Percentiles rank a stretch among this genome's conserved stretches.
These are phyloP conservation scores for Dothideomycetidae sp. DNA, from an alignment of 2,329 filamentous ascomycete genomes.

Conservation along the genomic window DNA sequence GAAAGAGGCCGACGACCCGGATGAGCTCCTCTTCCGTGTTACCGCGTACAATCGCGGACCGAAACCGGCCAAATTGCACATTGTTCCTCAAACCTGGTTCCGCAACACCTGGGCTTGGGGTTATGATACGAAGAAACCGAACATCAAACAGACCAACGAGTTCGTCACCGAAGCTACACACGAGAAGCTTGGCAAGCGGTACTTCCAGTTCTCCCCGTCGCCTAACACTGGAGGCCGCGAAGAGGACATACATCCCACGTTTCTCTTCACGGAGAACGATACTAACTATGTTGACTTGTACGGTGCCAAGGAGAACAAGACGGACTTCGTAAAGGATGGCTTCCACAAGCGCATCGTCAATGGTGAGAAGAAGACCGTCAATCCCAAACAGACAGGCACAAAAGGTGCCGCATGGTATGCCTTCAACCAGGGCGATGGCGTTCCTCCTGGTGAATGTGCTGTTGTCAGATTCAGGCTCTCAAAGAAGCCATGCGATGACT, in stretches of 20 bases:
- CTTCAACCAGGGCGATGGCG: slow-evolving; percentile 80
- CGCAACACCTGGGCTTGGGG: slow-evolving; percentile 97
- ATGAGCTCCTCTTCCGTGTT: slow-evolving; percentile 84
- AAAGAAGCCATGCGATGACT: slow-evolving; percentile 51
- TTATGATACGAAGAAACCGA: slow-evolving; percentile 69
- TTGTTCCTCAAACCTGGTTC: slow-evolving; percentile 92
- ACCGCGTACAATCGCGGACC: slow-evolving; percentile 93
- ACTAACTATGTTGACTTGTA: slow-evolving; percentile 74
- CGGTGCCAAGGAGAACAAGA: slow-evolving; percentile 58
- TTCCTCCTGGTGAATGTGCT: slow-evolving; percentile 80
- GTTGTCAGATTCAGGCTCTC: slow-evolving; percentile 88
- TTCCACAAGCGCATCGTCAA: slow-evolving; percentile 83
- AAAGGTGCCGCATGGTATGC: slow-evolving; percentile 86
- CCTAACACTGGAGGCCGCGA: slow-evolving; percentile 67
- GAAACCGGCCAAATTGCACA: slow-evolving; percentile 80
- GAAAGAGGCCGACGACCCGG: slow-evolving; percentile 82
- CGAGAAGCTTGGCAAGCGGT: slow-evolving; percentile 65
- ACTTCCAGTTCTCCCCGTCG: slow-evolving; percentile 74
- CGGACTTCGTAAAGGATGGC: slow-evolving; percentile 83
- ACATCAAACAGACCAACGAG: slow-evolving; percentile 51
- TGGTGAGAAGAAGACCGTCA: slow-evolving; percentile 64
- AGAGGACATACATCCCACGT: slow-evolving; percentile 68
- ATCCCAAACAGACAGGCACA: slow-evolving; percentile 66
- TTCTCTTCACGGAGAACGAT: slow-evolving; percentile 92
- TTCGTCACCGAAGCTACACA: slow-evolving; percentile 66